Conservation (phyloP, 176 grass and related monocot species). For the Lolium perenne region DNA sequence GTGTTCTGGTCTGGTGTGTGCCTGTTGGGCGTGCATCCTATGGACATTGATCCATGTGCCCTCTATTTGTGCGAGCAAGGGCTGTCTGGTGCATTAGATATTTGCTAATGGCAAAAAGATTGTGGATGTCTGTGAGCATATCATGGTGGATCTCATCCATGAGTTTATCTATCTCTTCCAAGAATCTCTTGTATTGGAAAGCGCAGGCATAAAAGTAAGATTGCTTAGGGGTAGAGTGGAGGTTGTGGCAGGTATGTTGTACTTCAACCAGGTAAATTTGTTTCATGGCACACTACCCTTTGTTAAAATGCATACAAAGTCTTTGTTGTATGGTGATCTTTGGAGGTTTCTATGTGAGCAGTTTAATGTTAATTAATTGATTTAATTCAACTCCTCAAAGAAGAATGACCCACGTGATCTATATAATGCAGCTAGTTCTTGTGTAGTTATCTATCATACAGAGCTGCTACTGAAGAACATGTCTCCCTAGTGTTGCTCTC, state of each 20-base stretch:
- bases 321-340: not conserved
- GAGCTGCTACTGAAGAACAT: not conserved
- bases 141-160: not conserved
- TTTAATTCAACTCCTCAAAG: not conserved
- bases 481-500: not conserved
- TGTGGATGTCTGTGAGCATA: not conserved
- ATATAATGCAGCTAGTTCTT: slow-evolving; percentile 29
- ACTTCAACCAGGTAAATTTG: slow-evolving; percentile 70
- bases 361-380: not conserved
- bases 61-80: not conserved
- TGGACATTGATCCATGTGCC: not conserved
- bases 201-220: slow-evolving; percentile 19
- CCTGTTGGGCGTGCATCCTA: not conserved
- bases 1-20: not conserved
- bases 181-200: slow-evolving; percentile 60
- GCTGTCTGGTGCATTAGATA: not conserved
- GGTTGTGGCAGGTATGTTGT: slow-evolving; percentile 65
- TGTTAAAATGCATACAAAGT: not conserved
- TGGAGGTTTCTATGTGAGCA: not conserved
- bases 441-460: not conserved
- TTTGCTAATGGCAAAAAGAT: too few relatives aligned
- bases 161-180: not conserved
- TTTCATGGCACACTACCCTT: not conserved
- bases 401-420: not conserved
- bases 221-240: slow-evolving; percentile 64